These are phyloP conservation scores for Venturia aucupariae DNA, from an alignment of 2,329 filamentous ascomycete species.

Conservation along the genomic window DNA sequence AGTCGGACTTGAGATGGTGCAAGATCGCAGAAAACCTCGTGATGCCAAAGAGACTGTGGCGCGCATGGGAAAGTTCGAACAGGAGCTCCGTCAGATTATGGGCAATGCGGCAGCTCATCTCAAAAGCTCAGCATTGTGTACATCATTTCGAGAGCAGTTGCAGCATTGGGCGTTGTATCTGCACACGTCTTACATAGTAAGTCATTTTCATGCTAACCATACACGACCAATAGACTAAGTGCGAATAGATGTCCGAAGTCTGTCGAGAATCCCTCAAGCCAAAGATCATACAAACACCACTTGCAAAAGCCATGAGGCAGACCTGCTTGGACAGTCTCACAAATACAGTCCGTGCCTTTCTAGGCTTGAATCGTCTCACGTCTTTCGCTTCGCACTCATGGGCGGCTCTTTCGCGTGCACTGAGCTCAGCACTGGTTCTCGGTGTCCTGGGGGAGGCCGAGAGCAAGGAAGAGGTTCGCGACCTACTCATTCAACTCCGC, in stretches of 20 bases:
- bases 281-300: slow-evolving; percentile 34
- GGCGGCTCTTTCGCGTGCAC: slow-evolving; percentile 35
- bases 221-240: neutral
- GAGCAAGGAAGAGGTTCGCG: slow-evolving; percentile 36
- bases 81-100: slow-evolving; percentile 48
- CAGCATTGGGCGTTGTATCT: slow-evolving; percentile 53
- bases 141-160: slow-evolving; percentile 43
- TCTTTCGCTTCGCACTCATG: slow-evolving; percentile 35
- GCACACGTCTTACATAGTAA: slow-evolving; percentile 48
- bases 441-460: slow-evolving; percentile 36
- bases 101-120: slow-evolving; percentile 49
- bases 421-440: slow-evolving; percentile 35
- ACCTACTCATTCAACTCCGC: slow-evolving; percentile 37
- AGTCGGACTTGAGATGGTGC: slow-evolving; percentile 51
- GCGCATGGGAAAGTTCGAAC: slow-evolving; percentile 47
- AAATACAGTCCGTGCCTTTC: slow-evolving; percentile 50
- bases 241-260: slow-evolving; percentile 45
- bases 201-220: neutral
- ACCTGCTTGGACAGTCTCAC: slow-evolving; percentile 48
- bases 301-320: slow-evolving; percentile 40
- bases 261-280: slow-evolving; percentile 51
- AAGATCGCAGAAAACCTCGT: slow-evolving; percentile 46
- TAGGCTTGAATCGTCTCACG: slow-evolving; percentile 47
- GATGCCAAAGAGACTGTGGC: slow-evolving; percentile 44
- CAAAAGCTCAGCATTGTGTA: slow-evolving; percentile 43